A percentile compares a stretch with the other conserved stretches of the same genome.
phyloP scores from a whole-genome alignment of 768 basidiomycete genomes.

The Dioszegia crocea region DNA sequence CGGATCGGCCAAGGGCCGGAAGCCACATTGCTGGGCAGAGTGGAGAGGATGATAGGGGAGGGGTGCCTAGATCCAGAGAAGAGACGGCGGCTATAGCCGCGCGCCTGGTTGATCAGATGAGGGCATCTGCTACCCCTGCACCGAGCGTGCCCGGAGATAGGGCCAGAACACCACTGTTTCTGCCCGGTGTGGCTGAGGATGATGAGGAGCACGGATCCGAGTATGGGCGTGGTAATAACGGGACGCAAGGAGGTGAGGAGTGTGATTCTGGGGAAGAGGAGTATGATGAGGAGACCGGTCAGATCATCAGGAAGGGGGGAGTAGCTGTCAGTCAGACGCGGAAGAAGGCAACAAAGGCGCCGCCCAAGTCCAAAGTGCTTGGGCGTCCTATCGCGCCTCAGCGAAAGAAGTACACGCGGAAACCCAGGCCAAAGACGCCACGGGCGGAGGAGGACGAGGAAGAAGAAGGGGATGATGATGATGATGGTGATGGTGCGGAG shows the following conservation, averaged over 20 bases:
- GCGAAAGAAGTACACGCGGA: constrained; percentile 1
- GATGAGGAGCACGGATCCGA: background rate
- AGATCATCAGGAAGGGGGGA: background rate
- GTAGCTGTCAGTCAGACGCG: background rate
- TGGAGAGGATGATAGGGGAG: no score
- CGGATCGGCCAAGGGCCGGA: background rate
- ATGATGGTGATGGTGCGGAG: constrained; percentile 17
- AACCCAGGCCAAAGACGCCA: background rate
- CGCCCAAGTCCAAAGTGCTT: background rate
- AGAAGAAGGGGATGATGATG: constrained; percentile 5
- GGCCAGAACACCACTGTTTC: background rate
- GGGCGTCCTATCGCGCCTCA: background rate
- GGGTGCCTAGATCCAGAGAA: no score
- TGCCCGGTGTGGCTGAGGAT: background rate
- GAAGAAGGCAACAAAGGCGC: background rate
- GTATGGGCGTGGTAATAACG: no score
- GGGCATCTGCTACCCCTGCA: background rate
- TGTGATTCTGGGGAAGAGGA: background rate
- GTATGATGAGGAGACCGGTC: background rate
- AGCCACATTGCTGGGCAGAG: no score
- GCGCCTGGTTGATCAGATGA: background rate
- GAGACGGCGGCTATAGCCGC: background rate
- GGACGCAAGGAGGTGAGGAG: background rate
- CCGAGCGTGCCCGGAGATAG: background rate
- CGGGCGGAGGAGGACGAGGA: background rate